Conservation (phyloP, 2,329 filamentous ascomycete genomes). For the Aspergillus intermedius region DNA sequence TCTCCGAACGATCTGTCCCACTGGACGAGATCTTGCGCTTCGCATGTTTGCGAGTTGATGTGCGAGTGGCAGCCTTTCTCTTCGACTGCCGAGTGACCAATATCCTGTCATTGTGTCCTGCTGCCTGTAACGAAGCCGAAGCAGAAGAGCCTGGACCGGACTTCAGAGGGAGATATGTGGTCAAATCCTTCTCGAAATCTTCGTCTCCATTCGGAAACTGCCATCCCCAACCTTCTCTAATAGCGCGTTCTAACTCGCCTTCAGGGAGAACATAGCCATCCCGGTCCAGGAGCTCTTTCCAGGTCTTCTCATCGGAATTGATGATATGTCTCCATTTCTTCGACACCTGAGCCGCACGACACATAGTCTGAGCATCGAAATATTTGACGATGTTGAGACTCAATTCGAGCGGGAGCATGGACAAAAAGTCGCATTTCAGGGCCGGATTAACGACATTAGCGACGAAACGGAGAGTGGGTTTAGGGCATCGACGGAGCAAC, state of each 20-base stretch:
- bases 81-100: constrained; percentile 34
- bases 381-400: constrained; percentile 82
- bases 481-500: constrained; percentile 77
- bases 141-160: constrained; percentile 34
- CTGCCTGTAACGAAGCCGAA: constrained; percentile 16
- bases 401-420: constrained; percentile 75
- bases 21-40: constrained; percentile 50
- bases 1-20: constrained; percentile 34
- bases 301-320: constrained; percentile 88
- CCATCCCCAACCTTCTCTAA: constrained; percentile 94
- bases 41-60: constrained; percentile 47
- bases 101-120: constrained; percentile 19
- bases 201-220: constrained; percentile 73
- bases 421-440: constrained; percentile 87
- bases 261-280: constrained; percentile 74
- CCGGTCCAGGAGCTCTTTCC: constrained; percentile 83
- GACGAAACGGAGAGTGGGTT: constrained; percentile 81
- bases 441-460: constrained; percentile 89
- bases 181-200: constrained; percentile 75
- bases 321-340: constrained; percentile 88
- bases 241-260: constrained; percentile 78
- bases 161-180: constrained; percentile 41
- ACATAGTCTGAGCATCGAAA: constrained; percentile 78
- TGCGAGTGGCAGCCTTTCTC: constrained; percentile 43
- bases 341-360: constrained; percentile 84